Base-by-base conservation (phyloP, 495 filamentous ascomycete species). In the Aspergillus coremiiformis region DNA sequence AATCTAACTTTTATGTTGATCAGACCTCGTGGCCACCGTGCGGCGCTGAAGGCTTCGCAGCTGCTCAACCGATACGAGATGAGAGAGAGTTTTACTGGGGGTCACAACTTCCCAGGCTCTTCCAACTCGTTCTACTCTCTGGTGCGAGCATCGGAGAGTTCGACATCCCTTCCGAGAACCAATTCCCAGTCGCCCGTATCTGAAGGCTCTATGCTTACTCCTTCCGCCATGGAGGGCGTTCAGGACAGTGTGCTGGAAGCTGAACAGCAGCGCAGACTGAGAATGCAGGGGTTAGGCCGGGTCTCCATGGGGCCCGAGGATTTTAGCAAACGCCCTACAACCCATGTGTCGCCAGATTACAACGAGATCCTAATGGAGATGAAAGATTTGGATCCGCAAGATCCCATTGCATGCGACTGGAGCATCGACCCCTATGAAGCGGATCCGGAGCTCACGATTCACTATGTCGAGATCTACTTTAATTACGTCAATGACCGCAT, bases 341-440 rank as follows among this genome's bases (percentile, higher is more conserved):
- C 52, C 12, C 41, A 53, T 32, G 47, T 59, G 8, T 52, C 44
- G 2, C 57, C 64, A 5, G 60, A 69, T 42, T 70, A 72, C 50
- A 50, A 60, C 9, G 67, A 70, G 5, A 66, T 72, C 10, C 41
- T 74, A 39, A 63, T 52, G 27, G 67, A 71, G 37, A 50, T 71
- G 32, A 64, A 65, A 15, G 63, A 69, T 10, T 46, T 55, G 20
- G 62, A 62, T 39, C 44, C 60, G 1, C 61, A 68, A 11, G 77
- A 81, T 47, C 75, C 76, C 26, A 61, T 84, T 44, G 63, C 72
- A 21, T 65, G 71, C 23, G 76, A 79, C 49, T 86, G 81, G 84
- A 76, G 81, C 52, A 67, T 76, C 50, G 84, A 90, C 60, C 80
- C 84, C 49, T 86, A 80, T 60, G 75, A 75, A 24, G 64, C 61